These are phyloP conservation scores for Capsella rubella DNA, from an alignment of 441 rosid species.

Conservation along the genomic window DNA sequence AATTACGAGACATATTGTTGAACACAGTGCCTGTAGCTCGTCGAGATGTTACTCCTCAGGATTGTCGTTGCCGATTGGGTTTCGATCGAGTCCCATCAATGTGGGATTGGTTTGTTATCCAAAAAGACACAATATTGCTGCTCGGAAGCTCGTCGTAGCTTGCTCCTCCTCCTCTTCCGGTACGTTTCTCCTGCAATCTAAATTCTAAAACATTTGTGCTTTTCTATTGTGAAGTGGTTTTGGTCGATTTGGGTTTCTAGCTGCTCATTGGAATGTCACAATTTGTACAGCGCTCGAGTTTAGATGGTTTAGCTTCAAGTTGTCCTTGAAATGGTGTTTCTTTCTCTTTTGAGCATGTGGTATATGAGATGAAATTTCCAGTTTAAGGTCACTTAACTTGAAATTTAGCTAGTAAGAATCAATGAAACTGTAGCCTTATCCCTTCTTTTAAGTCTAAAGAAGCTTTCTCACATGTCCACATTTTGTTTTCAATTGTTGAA, in stretches of 20 bases:
- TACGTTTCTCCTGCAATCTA: constrained; percentile 7
- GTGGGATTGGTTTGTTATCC: constrained; percentile 46
- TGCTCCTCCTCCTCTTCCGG: constrained; percentile 54
- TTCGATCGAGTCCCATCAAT: constrained; percentile 46
- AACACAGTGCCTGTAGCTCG: constrained; percentile 54
- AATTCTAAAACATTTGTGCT: constrained; percentile 6
- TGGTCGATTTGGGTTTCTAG: not conserved
- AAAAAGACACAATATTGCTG: constrained; percentile 33
- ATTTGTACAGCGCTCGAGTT: not conserved
- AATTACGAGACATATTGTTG: not conserved
- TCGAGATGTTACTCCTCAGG: constrained; percentile 49
- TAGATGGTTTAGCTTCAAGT: constrained; percentile 1
- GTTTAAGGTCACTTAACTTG: not conserved
- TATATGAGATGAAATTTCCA: not conserved
- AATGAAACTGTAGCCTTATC: not conserved
- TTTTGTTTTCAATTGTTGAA: constrained; percentile 33
- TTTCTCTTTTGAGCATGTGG: not conserved
- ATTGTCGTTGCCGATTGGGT: constrained; percentile 47
- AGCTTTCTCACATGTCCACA: not conserved
- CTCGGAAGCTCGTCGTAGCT: constrained; percentile 44
- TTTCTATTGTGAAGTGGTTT: not conserved
- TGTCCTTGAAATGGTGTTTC: not conserved
- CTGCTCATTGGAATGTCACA: constrained; percentile 4
- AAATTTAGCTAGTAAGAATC: not conserved
- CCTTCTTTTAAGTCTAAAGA: not conserved